These are phyloP conservation scores for Stemphylium vesicarium DNA, from an alignment of 2,329 filamentous ascomycete species.

Conservation along the genomic window DNA sequence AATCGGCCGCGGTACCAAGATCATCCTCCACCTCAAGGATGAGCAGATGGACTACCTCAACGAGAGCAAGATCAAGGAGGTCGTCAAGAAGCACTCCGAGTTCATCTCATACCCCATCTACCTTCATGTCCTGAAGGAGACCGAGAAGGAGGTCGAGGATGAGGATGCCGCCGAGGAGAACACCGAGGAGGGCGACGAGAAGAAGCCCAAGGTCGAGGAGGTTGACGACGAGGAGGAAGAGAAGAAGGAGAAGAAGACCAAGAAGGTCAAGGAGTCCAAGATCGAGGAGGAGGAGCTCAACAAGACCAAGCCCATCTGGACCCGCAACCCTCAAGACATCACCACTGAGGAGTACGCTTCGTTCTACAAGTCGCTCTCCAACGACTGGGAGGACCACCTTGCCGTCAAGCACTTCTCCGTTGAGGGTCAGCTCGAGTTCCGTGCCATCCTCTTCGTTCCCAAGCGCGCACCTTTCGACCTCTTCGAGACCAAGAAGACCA, in stretches of 20 bases:
- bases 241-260: constrained; percentile 94
- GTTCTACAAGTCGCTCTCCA: constrained; percentile 99
- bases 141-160: constrained; percentile 97
- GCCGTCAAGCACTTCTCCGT: constrained; percentile 99
- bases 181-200: constrained; percentile 77
- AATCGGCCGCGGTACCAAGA: constrained; percentile 94
- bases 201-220: constrained; percentile 96
- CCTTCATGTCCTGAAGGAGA: constrained; percentile 99
- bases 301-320: constrained; percentile 99
- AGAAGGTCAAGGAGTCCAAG: constrained; percentile 99
- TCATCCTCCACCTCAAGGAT: constrained; percentile 98
- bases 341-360: constrained; percentile 94
- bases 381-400: constrained; percentile 99
- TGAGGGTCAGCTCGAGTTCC: constrained; percentile 99
- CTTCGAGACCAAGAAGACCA: constrained; percentile 99
- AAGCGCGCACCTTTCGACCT: constrained; percentile 99
- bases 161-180: constrained; percentile 78
- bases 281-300: constrained; percentile 99
- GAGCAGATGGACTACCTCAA: constrained; percentile 98
- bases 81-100: constrained; percentile 99
- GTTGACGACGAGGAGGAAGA: constrained; percentile 84
- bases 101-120: constrained; percentile 99
- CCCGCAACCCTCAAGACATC: constrained; percentile 95
- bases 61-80: constrained; percentile 99
- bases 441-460: constrained; percentile 98